Evolutionary conservation across 352 stramenopile genomes (phyloP).

Genomic region (Phytophthora syringae): DNA sequence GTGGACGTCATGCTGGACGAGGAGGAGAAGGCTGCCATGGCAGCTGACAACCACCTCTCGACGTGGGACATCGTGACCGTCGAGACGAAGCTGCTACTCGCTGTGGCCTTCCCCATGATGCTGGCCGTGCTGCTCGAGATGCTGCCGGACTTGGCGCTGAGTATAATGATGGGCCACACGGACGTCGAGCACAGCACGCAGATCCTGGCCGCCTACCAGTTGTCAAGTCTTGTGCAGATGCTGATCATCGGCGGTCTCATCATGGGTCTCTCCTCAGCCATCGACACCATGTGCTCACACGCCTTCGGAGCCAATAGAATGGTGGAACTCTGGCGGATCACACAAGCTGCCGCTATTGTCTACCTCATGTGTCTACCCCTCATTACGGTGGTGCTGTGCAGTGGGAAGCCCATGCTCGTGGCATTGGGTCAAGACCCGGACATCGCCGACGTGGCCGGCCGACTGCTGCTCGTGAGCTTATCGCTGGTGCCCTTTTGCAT

Average conservation of each 20-base stretch:
- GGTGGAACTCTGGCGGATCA: conserved; percentile 68
- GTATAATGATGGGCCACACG: conserved; percentile 71
- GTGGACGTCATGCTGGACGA: conserved; percentile 44
- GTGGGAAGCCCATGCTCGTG: conserved; percentile 52
- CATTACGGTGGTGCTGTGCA: conserved; percentile 45
- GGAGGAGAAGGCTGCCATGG: conserved; percentile 42
- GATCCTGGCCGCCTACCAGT: conserved; percentile 63
- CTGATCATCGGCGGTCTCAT: conserved; percentile 56
- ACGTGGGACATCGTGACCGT: conserved; percentile 46
- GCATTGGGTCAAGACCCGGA: conserved; percentile 57
- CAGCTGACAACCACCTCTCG: conserved; percentile 28
- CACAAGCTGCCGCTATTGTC: conserved; percentile 60
- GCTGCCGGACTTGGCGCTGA: conserved; percentile 50
- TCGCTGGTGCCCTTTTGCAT: conserved; percentile 51
- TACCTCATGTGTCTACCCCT: conserved; percentile 49
- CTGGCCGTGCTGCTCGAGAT: conserved; percentile 55
- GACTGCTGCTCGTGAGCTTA: conserved; percentile 46
- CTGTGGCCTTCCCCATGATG: conserved; percentile 54
- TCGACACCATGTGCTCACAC: conserved; percentile 74
- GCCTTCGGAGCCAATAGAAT: conserved; percentile 66
- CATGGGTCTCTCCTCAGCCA: conserved; percentile 57
- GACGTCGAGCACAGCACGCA: conserved; percentile 53
- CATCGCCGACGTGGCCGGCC: conserved; percentile 50
- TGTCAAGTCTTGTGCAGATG: conserved; percentile 59
- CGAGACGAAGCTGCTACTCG: conserved; percentile 38